A percentile compares a stretch with the other conserved stretches of the same genome.
These are phyloP conservation scores for Hebeloma cylindrosporum DNA, from an alignment of 768 basidiomycete species.

Conservation along the genomic window DNA sequence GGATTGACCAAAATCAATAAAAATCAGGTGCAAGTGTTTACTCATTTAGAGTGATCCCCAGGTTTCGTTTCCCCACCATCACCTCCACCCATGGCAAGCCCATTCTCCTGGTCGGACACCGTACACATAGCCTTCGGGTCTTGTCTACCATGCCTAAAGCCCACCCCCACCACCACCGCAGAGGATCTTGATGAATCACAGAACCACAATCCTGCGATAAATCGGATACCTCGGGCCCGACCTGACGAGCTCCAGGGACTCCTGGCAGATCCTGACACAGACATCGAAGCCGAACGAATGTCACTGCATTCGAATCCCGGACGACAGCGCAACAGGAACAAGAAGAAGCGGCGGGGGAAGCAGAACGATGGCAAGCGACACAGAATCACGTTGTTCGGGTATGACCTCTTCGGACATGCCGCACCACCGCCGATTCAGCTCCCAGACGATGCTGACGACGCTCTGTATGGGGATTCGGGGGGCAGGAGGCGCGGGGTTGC, in stretches of 20 bases:
- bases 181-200: conserved; percentile 17
- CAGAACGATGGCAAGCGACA: conserved; percentile 22
- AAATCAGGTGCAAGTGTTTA: too few relatives aligned
- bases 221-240: conserved; percentile 37
- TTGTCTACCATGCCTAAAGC: conserved; percentile 57
- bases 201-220: conserved; percentile 29
- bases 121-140: conserved; percentile 56
- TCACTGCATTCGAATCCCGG: conserved; percentile 67
- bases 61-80: too few relatives aligned
- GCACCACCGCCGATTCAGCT: conserved; percentile 49
- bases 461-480: conserved; percentile 17
- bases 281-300: conserved; percentile 59
- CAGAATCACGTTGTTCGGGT: conserved; percentile 62
- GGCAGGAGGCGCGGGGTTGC: conserved; percentile 5
- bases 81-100: conserved; percentile 22
- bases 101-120: conserved; percentile 61
- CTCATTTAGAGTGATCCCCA: too few relatives aligned
- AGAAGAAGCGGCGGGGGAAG: conserved; percentile 32
- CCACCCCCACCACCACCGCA: conserved; percentile 19
- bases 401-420: conserved; percentile 58
- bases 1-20: too few relatives aligned
- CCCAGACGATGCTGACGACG: conserved; percentile 52
- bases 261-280: conserved; percentile 39
- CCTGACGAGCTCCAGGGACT: conserved; percentile 41
- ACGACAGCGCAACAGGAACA: conserved; percentile 25